Conservation (phyloP, 441 rosid species). For the Eruca vesicaria region DNA sequence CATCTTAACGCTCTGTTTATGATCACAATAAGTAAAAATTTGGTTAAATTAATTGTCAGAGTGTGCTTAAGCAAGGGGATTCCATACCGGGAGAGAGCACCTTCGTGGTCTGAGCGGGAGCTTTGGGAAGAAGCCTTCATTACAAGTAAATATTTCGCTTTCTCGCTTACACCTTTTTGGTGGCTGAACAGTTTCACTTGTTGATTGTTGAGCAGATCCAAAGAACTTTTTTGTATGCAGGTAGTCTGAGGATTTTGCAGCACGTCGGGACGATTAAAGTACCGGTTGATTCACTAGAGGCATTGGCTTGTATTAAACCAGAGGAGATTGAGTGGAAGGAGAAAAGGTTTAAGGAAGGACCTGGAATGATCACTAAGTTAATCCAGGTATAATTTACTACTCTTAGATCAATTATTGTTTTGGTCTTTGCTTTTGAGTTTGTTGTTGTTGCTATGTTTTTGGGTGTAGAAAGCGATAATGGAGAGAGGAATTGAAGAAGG, state of each 20-base stretch:
- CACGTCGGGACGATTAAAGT: constrained; percentile 68
- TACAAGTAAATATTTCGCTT: constrained; percentile 51
- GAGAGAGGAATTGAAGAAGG: constrained; percentile 55
- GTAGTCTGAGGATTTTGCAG: constrained; percentile 80
- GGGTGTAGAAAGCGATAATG: constrained; percentile 57
- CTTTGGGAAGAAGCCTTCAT: constrained; percentile 88
- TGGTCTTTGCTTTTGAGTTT: not conserved
- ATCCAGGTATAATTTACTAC: constrained; percentile 55
- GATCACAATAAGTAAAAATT: not conserved
- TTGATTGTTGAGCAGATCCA: not conserved
- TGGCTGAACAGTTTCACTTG: not conserved
- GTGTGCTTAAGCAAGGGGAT: constrained; percentile 70
- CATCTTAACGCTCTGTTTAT: not conserved
- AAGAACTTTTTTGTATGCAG: constrained; percentile 40
- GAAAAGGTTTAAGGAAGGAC: constrained; percentile 58
- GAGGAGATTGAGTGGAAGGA: constrained; percentile 70
- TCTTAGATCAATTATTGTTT: not conserved
- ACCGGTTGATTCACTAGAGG: constrained; percentile 55
- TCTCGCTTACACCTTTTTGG: not conserved
- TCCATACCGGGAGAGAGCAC: constrained; percentile 66
- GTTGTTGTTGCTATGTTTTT: constrained; percentile 4
- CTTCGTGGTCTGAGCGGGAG: constrained; percentile 68
- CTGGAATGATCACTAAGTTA: constrained; percentile 63
- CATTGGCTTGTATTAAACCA: constrained; percentile 38
- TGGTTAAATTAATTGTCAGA: constrained; percentile 33